Conservation (phyloP, 169 alveolate genomes). For the Babesia sp. region DNA sequence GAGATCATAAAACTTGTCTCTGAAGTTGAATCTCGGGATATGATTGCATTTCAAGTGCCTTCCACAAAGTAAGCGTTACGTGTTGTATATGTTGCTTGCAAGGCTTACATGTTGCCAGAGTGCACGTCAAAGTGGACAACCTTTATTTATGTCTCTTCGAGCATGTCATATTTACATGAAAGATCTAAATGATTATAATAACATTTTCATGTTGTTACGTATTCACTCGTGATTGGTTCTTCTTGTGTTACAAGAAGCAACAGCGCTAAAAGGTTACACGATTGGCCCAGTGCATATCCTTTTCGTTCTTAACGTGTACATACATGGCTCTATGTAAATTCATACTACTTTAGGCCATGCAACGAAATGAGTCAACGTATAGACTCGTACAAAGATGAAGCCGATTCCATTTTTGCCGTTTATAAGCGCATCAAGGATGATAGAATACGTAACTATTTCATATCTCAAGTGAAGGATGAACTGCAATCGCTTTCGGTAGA, state of each 20-base stretch:
- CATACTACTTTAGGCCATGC: conserved; percentile 11
- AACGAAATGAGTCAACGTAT: conserved; percentile 32
- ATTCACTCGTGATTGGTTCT: background rate
- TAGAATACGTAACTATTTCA: conserved; percentile 6
- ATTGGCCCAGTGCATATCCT: background rate
- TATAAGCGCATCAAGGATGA: conserved; percentile 40
- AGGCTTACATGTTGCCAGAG: too few species aligned
- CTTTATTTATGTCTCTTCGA: too few species aligned
- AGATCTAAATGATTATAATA: too few species aligned
- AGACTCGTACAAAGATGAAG: conserved; percentile 46
- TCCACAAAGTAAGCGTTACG: conserved; percentile 41
- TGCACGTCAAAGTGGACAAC: too few species aligned
- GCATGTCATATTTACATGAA: too few species aligned
- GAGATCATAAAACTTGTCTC: conserved; percentile 25
- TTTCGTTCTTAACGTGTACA: background rate
- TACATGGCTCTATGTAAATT: too few species aligned
- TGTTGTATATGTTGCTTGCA: too few species aligned
- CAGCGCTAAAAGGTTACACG: background rate
- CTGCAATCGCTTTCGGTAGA: conserved; percentile 15
- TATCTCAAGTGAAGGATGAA: conserved; percentile 50
- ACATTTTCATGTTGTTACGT: too few species aligned
- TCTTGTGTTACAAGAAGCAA: background rate
- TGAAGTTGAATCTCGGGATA: conserved; percentile 14
- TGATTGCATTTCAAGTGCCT: conserved; percentile 34
- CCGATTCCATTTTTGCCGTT: conserved; percentile 24